Base-by-base conservation (phyloP, 2,329 filamentous ascomycete genomes). In the Remersonia thermophila region DNA sequence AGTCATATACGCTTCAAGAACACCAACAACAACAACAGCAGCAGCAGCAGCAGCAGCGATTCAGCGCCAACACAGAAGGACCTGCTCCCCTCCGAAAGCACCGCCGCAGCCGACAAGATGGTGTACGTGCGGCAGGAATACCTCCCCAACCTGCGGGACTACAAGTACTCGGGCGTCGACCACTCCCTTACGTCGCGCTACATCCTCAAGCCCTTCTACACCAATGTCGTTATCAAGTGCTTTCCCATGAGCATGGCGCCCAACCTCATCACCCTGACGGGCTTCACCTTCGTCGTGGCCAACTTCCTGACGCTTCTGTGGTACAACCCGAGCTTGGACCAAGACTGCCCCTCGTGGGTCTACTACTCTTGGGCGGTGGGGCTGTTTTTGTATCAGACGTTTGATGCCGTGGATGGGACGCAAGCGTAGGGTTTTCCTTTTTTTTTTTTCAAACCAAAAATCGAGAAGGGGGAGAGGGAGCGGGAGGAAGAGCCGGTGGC, bases 171-270 rank as follows among this genome's bases (percentile, higher is more conserved):
- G 28, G 75, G 76, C 39, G 83, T 96, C 52, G 91, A 98, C 62
- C 83, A 83, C 59, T 94, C 86, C 41, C 67, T 95, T 43, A 69
- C 85, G 28, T 95, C 87, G 46, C 83, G 80, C 59, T 96, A 95
- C 65, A 74, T 98, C 47, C 67, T 98, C 52, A 96, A 98, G 69
- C 91, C 91, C 7, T 98, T 96, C 63, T 98, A 96, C 69, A 93
- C 78, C 54, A 80, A 93, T 62, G 71, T 91, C 48, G 89, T 93
- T 53, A 94, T 98, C 65, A 78, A 89, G 45, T 81, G 80, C 62
- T 96, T 98, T 57, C 91, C 91, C 30, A 83, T 93, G 77, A 82
- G 70, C 56, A 96, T 98, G 87, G 91, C 91, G 57, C 77, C 77
- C 42, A 83, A 82, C 59, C 60, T 80, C 65, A 95, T 96, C 56